Evolutionary conservation across 108 stramenopile species (phyloP), one percentile per base, ranked within the genome.

Genomic region (Nitzschia sp.): DNA sequence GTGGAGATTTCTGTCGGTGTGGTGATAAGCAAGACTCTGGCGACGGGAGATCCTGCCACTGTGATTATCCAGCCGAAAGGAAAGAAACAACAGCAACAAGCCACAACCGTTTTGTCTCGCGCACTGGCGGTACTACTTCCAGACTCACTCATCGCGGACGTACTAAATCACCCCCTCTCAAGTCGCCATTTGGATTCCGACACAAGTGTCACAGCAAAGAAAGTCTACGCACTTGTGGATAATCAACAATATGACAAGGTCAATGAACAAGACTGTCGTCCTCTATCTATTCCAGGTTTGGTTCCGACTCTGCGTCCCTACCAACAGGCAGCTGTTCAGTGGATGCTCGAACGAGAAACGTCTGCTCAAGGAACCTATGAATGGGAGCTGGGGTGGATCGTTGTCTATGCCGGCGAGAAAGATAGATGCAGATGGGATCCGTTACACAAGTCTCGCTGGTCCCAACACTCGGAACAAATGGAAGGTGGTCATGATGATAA

Each of bases 311-410:
- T 91, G 53, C 83, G 86, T 38, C 81, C 80, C 45, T 91, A 91
- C 56, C 86, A 91, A 60, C 68, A 70, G 35, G 72, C 72, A 16
- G 86, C 87, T 36, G 90, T 91, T 4, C 66, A 80, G 22, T 91
- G 90, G 90, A 91, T 91, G 90, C 45, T 91, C 23, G 30, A 75
- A 59, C 71, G 85, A 52, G 90, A 91, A 64, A 29, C 30, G 27
- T 9, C 66, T 8, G 30, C 61, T 29, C 16, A 46, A 26, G 58
- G 44, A 34, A 63, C 45, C 35, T 35, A 64, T 13, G 82, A 83
- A 60, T 89, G 88, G 88, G 72, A 86, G 65, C 32, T 86, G 36
- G 60, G 66, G 11, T 89, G 88, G 88, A 44, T 71, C 19, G 81
- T 79, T 3, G 48, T 84, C 15, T 30, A 48, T n/a, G n/a, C n/a